These are phyloP conservation scores for Hypoxylon sp. DNA, from an alignment of 2,329 filamentous ascomycete species.

Conservation along the genomic window DNA sequence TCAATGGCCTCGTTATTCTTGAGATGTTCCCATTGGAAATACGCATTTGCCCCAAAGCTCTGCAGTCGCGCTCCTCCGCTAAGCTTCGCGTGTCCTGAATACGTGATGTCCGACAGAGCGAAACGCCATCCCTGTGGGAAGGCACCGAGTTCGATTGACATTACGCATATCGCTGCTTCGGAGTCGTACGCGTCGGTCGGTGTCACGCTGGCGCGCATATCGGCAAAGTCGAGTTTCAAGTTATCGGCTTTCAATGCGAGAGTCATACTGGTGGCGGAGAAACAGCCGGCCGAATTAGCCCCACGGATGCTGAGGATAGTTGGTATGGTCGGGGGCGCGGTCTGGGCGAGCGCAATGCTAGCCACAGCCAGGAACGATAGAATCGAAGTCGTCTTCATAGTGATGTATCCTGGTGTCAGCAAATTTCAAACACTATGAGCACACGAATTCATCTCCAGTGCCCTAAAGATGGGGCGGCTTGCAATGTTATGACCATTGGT, in stretches of 20 bases:
- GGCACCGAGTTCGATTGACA: conserved; percentile 39
- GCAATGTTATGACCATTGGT: not conserved
- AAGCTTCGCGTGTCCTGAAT: conserved; percentile 37
- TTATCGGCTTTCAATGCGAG: conserved; percentile 17
- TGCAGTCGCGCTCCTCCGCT: conserved; percentile 33
- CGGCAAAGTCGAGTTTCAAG: conserved; percentile 37
- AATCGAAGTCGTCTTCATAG: conserved; percentile 23
- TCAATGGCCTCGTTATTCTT: conserved; percentile 32
- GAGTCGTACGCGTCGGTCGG: conserved; percentile 38
- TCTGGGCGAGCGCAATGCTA: conserved; percentile 26
- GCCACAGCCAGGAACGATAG: conserved; percentile 15
- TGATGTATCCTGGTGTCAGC: not conserved
- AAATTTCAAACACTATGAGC: not conserved
- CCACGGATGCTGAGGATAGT: conserved; percentile 42
- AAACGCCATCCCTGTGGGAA: conserved; percentile 42
- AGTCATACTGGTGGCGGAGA: conserved; percentile 38
- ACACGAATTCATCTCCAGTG: not conserved
- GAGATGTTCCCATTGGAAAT: conserved; percentile 45
- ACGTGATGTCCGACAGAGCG: conserved; percentile 36
- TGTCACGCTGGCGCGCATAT: conserved; percentile 40
- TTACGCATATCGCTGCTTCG: conserved; percentile 41
- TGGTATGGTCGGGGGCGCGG: conserved; percentile 31
- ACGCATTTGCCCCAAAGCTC: conserved; percentile 37
- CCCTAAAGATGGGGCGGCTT: not conserved
- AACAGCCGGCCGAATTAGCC: conserved; percentile 40